These are phyloP conservation scores for Botryotinia narcissicola DNA, from an alignment of 2,329 filamentous ascomycete species.

Conservation along the genomic window DNA sequence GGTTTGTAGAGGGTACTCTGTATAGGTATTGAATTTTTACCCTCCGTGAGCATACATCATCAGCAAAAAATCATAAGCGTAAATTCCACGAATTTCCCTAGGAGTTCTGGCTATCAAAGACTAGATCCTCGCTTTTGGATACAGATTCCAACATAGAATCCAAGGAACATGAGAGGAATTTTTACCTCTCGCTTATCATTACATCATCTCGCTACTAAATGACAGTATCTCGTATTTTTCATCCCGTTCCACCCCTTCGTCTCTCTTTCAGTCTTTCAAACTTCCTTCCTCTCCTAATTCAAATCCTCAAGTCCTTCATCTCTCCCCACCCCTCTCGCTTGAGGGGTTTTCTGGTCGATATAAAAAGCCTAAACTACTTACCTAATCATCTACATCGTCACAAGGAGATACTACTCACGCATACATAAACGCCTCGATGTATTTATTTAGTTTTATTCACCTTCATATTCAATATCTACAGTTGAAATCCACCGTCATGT, in stretches of 20 bases:
- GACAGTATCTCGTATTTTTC: background rate
- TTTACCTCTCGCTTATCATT: background rate
- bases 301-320: background rate
- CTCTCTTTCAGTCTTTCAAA: background rate
- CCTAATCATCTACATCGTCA: background rate
- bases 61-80: no score
- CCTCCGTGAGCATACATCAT: no score
- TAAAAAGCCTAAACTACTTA: background rate
- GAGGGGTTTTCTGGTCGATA: background rate
- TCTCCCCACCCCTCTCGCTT: background rate
- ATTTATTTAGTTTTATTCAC: background rate
- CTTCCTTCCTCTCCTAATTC: background rate
- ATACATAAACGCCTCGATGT: background rate
- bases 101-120: no score
- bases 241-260: rapidly evolving
- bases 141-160: no score
- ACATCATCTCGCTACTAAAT: background rate
- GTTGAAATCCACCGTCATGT: background rate
- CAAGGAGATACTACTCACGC: background rate
- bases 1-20: no score
- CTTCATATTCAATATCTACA: background rate
- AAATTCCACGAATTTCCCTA: no score
- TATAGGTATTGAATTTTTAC: no score
- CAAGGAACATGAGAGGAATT: no score
- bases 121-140: no score